Evolutionary conservation across 352 stramenopile genomes (phyloP), one percentile per base, ranked within the genome.

Genomic region (Phytophthora pseudosyringae): DNA sequence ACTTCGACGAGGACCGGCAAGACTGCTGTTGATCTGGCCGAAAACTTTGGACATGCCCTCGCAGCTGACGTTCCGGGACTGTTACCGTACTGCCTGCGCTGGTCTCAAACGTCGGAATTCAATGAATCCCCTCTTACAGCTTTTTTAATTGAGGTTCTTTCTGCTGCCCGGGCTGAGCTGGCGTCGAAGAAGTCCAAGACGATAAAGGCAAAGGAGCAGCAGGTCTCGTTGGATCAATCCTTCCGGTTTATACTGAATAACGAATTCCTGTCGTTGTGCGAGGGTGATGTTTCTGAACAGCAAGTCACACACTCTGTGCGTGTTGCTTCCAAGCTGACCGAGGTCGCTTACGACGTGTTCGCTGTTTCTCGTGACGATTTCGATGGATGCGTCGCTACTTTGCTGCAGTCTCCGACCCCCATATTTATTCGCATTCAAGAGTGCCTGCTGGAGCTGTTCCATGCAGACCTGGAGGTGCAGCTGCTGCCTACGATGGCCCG

Each of bases 401-500:
- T 95, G 33, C 69, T 95, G 21, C 67, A 90, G 63, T 84, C 81
- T 36, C 78, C 87, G 7, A 75, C 71, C 15, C 47, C 64, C 21
- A 51, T 90, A 64, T 95, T 95, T 73, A 71, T 81, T 59, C 68
- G 76, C 29, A 73, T 90, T 38, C 87, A 95, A 65, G 67, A 66
- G 9, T 66, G 69, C 15, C 53, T 93, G 33, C 48, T 83, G 12
- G 61, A 72, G 18, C 56, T 93, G 15, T 93, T 93, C 59, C 67
- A 86, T 7, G 71, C 39, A 5, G 53, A 76, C 16, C 59, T 90
- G 36, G 71, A 88, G 52, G 28, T 60, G 8, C 75, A 93, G 45
- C 49, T 93, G 18, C 59, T 93, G 12, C 72, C 85, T 2, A 91
- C 83, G 1, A 86, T 91, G 82, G 64, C 78, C 26, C 82, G 81